These are phyloP conservation scores for Diaporthe australafricana DNA, from an alignment of 2,329 filamentous ascomycete species.

Conservation along the genomic window DNA sequence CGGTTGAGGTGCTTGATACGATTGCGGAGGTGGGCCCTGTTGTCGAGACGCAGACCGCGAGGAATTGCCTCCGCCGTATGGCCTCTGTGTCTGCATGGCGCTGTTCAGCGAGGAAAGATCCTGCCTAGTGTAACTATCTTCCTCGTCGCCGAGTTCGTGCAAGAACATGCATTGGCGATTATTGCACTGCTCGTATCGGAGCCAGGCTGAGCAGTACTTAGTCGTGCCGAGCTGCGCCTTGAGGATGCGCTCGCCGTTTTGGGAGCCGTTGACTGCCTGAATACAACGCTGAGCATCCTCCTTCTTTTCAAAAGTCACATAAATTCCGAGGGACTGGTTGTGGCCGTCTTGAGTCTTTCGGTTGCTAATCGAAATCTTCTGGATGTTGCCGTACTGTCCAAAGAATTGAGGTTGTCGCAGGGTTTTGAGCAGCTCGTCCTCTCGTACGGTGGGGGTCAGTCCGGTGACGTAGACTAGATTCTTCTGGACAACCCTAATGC, in stretches of 20 bases:
- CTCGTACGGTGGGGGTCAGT: constrained; percentile 88
- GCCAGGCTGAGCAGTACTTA: constrained; percentile 97
- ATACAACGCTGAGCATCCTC: constrained; percentile 93
- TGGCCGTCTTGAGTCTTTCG: constrained; percentile 81
- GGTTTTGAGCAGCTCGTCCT: constrained; percentile 92
- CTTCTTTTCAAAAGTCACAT: constrained; percentile 96
- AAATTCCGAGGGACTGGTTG: constrained; percentile 92
- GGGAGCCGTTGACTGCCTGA: constrained; percentile 88
- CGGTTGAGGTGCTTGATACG: constrained; percentile 60
- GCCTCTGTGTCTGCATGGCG: constrained; percentile 81
- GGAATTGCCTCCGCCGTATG: constrained; percentile 62
- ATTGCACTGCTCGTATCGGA: constrained; percentile 92
- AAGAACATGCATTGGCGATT: constrained; percentile 98
- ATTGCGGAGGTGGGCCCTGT: constrained; percentile 54
- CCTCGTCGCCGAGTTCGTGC: constrained; percentile 97
- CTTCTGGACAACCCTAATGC: constrained; percentile 96
- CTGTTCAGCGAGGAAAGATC: constrained; percentile 96
- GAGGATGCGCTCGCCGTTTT: constrained; percentile 87
- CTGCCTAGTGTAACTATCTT: constrained; percentile 94
- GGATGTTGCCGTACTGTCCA: constrained; percentile 97
- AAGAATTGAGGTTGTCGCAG: constrained; percentile 94
- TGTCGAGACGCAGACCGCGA: constrained; percentile 66
- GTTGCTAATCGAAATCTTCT: constrained; percentile 99
- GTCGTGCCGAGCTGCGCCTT: constrained; percentile 88
- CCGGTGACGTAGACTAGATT: constrained; percentile 99